Conservation (phyloP, 2,329 filamentous ascomycete genomes). For the Tolypocladium cylindrosporum region DNA sequence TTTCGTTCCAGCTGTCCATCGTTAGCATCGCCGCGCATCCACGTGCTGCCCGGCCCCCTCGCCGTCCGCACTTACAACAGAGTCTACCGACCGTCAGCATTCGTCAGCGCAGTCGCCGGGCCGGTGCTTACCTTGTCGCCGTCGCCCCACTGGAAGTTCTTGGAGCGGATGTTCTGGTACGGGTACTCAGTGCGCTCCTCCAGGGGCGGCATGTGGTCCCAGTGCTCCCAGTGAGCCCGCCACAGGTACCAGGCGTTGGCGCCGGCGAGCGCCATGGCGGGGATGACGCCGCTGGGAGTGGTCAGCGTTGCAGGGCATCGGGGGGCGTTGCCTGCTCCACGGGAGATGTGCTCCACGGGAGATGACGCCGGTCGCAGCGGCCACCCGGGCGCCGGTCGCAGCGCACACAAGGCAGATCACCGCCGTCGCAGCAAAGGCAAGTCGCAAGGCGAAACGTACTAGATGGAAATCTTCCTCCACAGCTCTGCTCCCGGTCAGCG, state of each 20-base stretch:
- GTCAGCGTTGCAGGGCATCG: too few relatives aligned
- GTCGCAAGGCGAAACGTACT: constrained; percentile 49
- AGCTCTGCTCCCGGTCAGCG: constrained; percentile 53
- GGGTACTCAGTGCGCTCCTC: constrained; percentile 90
- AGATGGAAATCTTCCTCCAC: constrained; percentile 94
- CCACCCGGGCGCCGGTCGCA: too few relatives aligned
- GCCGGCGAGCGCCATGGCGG: constrained; percentile 58
- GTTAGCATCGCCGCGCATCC: too few relatives aligned
- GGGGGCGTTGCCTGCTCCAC: too few relatives aligned
- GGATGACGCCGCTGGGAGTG: constrained; percentile 56
- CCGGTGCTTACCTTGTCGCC: constrained; percentile 72
- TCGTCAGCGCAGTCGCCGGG: not conserved
- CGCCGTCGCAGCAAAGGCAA: too few relatives aligned
- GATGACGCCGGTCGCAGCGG: too few relatives aligned
- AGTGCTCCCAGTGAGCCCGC: constrained; percentile 97
- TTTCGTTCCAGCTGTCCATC: too few relatives aligned
- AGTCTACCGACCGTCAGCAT: constrained; percentile 37
- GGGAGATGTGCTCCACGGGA: too few relatives aligned
- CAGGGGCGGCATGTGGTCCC: constrained; percentile 70
- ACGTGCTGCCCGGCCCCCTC: too few relatives aligned
- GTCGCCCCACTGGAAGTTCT: constrained; percentile 92
- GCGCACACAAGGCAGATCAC: too few relatives aligned
- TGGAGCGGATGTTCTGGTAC: constrained; percentile 95
- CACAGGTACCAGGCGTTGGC: constrained; percentile 87
- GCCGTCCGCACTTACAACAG: constrained; percentile 26